Conservation (phyloP, 768 basidiomycete genomes). For the Pisolithus sp. region DNA sequence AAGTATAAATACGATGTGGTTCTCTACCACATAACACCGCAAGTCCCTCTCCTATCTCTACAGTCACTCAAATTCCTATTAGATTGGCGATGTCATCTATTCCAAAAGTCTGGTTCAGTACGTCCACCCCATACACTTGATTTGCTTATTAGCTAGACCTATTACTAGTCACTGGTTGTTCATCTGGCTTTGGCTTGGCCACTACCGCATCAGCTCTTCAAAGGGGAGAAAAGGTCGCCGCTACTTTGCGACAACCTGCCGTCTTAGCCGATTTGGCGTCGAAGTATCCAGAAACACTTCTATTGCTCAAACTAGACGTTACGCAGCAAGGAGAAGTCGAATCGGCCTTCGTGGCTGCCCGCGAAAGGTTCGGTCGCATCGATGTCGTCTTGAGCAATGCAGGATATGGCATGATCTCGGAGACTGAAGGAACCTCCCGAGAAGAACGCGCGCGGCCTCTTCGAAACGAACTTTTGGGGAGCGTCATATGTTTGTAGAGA, state of each 20-base stretch:
- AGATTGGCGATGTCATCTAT: too few species aligned
- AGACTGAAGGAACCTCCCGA: slow-evolving; percentile 32
- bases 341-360: slow-evolving; percentile 28
- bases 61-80: too few species aligned
- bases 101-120: too few species aligned
- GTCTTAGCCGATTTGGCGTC: slow-evolving; percentile 21
- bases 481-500: slow-evolving; percentile 33
- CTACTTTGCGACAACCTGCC: slow-evolving; percentile 37
- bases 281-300: slow-evolving; percentile 24
- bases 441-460: slow-evolving; percentile 26
- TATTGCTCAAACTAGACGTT: slow-evolving; percentile 38
- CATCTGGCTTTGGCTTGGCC: slow-evolving; percentile 34
- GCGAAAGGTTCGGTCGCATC: slow-evolving; percentile 24
- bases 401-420: slow-evolving; percentile 18
- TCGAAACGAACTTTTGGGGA: slow-evolving; percentile 43
- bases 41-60: too few species aligned
- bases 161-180: slow-evolving; percentile 34
- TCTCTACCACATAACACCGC: too few species aligned
- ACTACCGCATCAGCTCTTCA: slow-evolving; percentile 26
- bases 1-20: too few species aligned
- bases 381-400: slow-evolving; percentile 29
- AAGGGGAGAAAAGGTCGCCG: slow-evolving; percentile 34
- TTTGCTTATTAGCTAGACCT: too few species aligned
- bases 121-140: too few species aligned
- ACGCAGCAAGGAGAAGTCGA: slow-evolving; percentile 24